A percentile compares a stretch with the other conserved stretches of the same genome.
Conservation (phyloP, 106 monocot genomes). For the Acorus calamus region DNA sequence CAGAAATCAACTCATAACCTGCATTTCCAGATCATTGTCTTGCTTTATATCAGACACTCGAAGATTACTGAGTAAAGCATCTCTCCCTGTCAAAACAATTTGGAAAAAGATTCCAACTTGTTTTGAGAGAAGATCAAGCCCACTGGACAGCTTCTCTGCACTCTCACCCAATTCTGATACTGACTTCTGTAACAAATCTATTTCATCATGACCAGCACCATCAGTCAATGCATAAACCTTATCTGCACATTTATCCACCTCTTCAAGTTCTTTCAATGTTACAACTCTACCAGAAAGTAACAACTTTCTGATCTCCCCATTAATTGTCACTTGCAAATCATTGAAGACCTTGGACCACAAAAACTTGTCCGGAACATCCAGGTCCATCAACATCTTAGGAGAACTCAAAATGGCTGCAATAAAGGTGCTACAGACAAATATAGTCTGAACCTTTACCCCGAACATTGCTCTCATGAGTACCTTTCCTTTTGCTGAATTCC, state of each 20-base stretch:
- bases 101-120: slow-evolving; percentile 51
- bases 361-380: slow-evolving; percentile 44
- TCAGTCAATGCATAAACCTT: slow-evolving; percentile 18
- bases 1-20: too few species aligned
- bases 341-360: slow-evolving; percentile 53
- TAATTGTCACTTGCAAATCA: slow-evolving; percentile 29
- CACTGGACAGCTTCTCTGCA: slow-evolving; percentile 22
- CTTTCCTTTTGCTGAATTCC: slow-evolving; percentile 58
- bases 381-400: slow-evolving; percentile 28
- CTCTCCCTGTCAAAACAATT: slow-evolving; percentile 52
- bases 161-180: slow-evolving; percentile 18
- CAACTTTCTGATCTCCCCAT: slow-evolving; percentile 15
- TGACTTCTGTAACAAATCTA: background rate
- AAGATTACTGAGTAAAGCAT: slow-evolving; percentile 66
- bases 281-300: slow-evolving; percentile 3
- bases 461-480: slow-evolving; percentile 64
- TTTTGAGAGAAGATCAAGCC: slow-evolving; percentile 54
- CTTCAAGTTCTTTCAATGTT: slow-evolving; percentile 46
- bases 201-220: background rate
- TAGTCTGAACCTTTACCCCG: slow-evolving; percentile 49
- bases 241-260: slow-evolving; percentile 21
- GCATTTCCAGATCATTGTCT: background rate
- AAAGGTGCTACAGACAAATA: slow-evolving; percentile 52
- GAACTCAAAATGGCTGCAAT: slow-evolving; percentile 37
- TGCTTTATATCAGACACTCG: slow-evolving; percentile 13